Evolutionary conservation across 768 basidiomycete genomes (phyloP), one percentile per base, ranked within the genome.

Genomic region (Kwoniella heveanensis): DNA sequence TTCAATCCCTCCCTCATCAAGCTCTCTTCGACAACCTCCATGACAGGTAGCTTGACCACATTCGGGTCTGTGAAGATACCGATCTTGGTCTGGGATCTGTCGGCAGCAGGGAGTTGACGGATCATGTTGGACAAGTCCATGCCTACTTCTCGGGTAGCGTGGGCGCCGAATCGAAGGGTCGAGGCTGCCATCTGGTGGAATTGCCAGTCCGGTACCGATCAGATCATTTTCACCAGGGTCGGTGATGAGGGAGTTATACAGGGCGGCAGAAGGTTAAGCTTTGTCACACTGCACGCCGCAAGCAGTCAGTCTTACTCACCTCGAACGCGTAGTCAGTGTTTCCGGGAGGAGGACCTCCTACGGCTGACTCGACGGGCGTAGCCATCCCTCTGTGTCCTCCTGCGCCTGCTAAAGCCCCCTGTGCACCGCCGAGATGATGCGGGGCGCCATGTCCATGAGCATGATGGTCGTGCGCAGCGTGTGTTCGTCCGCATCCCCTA

Each of bases 51-150:
- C 68, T 89, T 87, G 48, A 87, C 88, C 24, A 98, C 85, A 60
- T 88, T 90, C 13, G 88, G 86, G 73, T 98, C 95, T 3, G 95
- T 97, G 78, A 94, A 95, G 22, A 98, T 90, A 19, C 86, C 95
- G 67, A 98, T 90, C 88, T 96, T 77, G 39, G 73, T 73, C 24
- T 67, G 54, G 25, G 64, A 58, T 47, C 64, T 64, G 59, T 67
- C 70, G 37, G 66, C 54, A n/a, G 70, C 58, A 13, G 74, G 71
- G 13, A 76, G 64, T 39, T 69, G 68, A 13, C 55, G 30, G 54
- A 75, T 70, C 76, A 74, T 77, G 63, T 74, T 74, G 47, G 70
- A 59, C 29, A 73, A 64, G 52, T 77, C 76, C 65, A 65, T 62
- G 1, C 76, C 78, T 54, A 79, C 74, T 61, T 79, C 78, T 1